Base-by-base conservation (phyloP, 2,329 filamentous ascomycete species). In the Pseudonectria foliicola region DNA sequence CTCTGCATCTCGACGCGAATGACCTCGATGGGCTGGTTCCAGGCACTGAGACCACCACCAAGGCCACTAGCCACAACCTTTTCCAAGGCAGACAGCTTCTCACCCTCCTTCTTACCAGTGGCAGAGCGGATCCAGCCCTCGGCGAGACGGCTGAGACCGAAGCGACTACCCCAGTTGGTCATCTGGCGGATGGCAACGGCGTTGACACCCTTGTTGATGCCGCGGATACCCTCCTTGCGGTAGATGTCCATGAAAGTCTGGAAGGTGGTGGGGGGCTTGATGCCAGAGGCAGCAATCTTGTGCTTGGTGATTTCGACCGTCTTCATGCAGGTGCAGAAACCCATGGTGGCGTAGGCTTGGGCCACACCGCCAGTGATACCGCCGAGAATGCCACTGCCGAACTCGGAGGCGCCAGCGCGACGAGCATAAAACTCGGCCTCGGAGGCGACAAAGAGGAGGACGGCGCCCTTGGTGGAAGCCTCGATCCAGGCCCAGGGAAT, bases 301-400 rank as follows among this genome's bases (percentile, higher is more conserved):
- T 92, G 84, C 71, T 95, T 93, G 59, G 92, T 98, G 68, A 98
- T 98, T 68, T 98, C 92, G 50, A 96, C 92, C 46, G 92, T 98
- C 81, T 98, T 98, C 92, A 98, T 98, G 78, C 92, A 98, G 43
- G 92, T 98, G 70, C 92, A 98, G 80, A 98, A 98, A 52, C 92
- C 92, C 90, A 98, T 98, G 62, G 92, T 98, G 49, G 92, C 92
- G 64, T 98, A 98, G 41, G 92, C 92, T 71, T 98, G 92, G 30
- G 90, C 92, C 40, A 98, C 80, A 75, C 92, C 92, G 61, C 92
- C 92, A 14, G 80, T 75, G 73, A 98, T 87, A 65, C 92, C 92
- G 56, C 92, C 92, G 23, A 73, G 61, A 68, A 98, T 96, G 60
- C 92, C 92, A 50, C 81, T 79, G 33, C 84, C 72, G 64, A 98